Percentiles rank a stretch among this genome's conserved stretches.
Conservation (phyloP, 371 early-diverging fungal genomes). For the Zychaea mexicana region DNA sequence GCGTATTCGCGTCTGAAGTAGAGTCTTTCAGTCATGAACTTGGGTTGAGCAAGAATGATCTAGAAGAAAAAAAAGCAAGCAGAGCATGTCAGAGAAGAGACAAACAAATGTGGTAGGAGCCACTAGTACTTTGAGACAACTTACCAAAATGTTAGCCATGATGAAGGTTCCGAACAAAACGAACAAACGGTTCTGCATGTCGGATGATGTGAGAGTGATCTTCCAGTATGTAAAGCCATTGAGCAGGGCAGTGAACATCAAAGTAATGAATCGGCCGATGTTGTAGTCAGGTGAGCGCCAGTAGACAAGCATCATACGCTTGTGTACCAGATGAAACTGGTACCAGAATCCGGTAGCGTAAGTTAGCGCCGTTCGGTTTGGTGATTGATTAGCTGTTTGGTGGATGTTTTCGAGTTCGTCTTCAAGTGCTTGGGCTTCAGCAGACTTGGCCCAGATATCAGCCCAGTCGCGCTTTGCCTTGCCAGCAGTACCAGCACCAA, state of each 20-base stretch:
- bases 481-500: slow-evolving; percentile 46
- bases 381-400: slow-evolving; percentile 19
- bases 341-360: slow-evolving; percentile 38
- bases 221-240: slow-evolving; percentile 63
- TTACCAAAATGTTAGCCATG: slow-evolving; percentile 45
- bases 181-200: slow-evolving; percentile 68
- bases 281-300: slow-evolving; percentile 66
- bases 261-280: slow-evolving; percentile 48
- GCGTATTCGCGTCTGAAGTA: slow-evolving; percentile 70
- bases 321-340: slow-evolving; percentile 42
- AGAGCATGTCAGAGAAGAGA: neutral
- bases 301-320: slow-evolving; percentile 53
- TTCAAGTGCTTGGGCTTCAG: slow-evolving; percentile 26
- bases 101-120: neutral
- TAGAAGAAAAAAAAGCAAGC: slow-evolving; percentile 7
- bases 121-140: neutral
- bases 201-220: slow-evolving; percentile 43
- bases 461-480: slow-evolving; percentile 53
- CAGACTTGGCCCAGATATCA: slow-evolving; percentile 48
- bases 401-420: slow-evolving; percentile 28
- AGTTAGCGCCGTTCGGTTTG: slow-evolving; percentile 15
- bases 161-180: slow-evolving; percentile 67
- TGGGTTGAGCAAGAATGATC: slow-evolving; percentile 68
- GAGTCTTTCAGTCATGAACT: slow-evolving; percentile 66
- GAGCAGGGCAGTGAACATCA: slow-evolving; percentile 44